Base-by-base conservation (phyloP, 169 alveolate genomes). In the Plasmodium falciparum region DNA sequence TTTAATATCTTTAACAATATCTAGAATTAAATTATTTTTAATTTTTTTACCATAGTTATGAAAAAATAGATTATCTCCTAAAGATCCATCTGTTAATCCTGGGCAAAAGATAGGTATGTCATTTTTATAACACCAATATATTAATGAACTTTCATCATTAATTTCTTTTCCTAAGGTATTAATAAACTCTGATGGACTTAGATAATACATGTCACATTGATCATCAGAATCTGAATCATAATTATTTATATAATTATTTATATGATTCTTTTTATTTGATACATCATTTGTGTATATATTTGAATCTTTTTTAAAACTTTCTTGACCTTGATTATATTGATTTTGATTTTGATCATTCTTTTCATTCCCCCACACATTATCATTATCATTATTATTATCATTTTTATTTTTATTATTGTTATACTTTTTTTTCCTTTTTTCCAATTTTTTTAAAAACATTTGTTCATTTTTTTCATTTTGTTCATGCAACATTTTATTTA, bases 71-170 rank as follows among this genome's bases (percentile, higher is more conserved):
- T 97, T 97, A 92, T 99, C 99, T 12, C 99, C 99, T 9, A 99
- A 92, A 50, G 99, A 98, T 6, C 99, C 99, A 93, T 99, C 99
- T 24, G 99, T 99, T 88, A 99, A 93, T 12, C 99, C 99, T 0
- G 99, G 99, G 86, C 99, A 98, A 89, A 98, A 98, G 45, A 99
- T 98, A 3, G 99, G 99, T 47, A 99, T 98, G 92, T 98, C 94
- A 95, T 99, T 99, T 88, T 97, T 97, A 86, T 97, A 97, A 90
- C 99, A 98, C 99, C 99, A 98, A 92, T 98, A 99, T 95, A 97
- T 97, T 62, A 99, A 96, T 59, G 99, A 97, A 22, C 95, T 94
- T 72, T 97, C 99, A 88, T 98, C 97, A 91, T 98, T 97, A 54
- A 99, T 98, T 91, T 97, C 98, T 93, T 97, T 93, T 3, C 99